Percentiles rank a stretch among this genome's conserved stretches.
Conservation (phyloP, 345 rosid genomes). For the Arabidopsis thaliana region TAIR10.1 NC_003070.9:1656001-1656500, state of each 20-base stretch:
- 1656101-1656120: conserved; percentile 17
- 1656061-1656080: conserved; percentile 1
- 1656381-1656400: conserved; percentile 65
- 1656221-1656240: conserved; percentile 50
- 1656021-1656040: conserved; percentile 6
- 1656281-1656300: conserved; percentile 70
- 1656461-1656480: conserved; percentile 62
- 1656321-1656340: conserved; percentile 13
- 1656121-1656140: background rate
- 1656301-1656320: conserved; percentile 19
- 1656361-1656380: conserved; percentile 13
- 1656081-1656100: conserved; percentile 5
- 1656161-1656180: background rate
- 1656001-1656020: background rate
- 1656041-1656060: background rate
- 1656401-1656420: conserved; percentile 74
- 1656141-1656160: conserved; percentile 12
- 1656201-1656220: conserved; percentile 48
- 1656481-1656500: conserved; percentile 5
- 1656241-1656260: conserved; percentile 78
- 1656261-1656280: conserved; percentile 82
- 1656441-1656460: conserved; percentile 60
- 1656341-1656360: conserved; percentile 15
- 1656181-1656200: conserved; percentile 43
- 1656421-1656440: conserved; percentile 84